Evolutionary conservation across 305 asterid genomes (phyloP).

Genomic region (Rubia balearica): DNA sequence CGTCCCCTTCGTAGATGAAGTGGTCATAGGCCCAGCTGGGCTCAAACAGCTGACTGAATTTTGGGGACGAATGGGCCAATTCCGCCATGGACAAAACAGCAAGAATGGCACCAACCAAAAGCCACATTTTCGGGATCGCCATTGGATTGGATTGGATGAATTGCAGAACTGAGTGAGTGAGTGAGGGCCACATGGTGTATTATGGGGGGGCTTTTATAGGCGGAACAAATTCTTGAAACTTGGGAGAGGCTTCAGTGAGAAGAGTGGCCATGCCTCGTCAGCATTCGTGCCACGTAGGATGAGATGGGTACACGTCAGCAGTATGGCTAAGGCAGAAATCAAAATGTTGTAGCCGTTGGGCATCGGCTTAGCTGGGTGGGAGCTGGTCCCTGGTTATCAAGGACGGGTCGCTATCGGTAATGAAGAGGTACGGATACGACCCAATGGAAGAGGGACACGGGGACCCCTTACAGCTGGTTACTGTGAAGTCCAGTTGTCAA

Average conservation of each 20-base stretch:
- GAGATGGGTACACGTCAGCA: constrained; percentile 24
- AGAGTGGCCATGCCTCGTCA: constrained; percentile 40
- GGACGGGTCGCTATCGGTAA: constrained; percentile 19
- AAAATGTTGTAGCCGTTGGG: constrained; percentile 37
- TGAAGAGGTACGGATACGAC: constrained; percentile 5
- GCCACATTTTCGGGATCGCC: not conserved
- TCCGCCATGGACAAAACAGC: constrained; percentile 30
- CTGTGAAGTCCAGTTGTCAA: constrained; percentile 23
- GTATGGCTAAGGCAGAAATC: constrained; percentile 10
- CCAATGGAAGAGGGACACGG: constrained; percentile 19
- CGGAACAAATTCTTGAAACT: constrained; percentile 7
- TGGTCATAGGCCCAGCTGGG: constrained; percentile 81
- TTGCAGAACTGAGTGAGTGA: not conserved
- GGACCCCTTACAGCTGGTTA: constrained; percentile 25
- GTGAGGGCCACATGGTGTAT: constrained; percentile 15
- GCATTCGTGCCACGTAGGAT: constrained; percentile 2
- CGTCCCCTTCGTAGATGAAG: constrained; percentile 49
- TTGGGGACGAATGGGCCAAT: constrained; percentile 36
- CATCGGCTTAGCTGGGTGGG: constrained; percentile 36
- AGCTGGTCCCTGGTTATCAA: constrained; percentile 15
- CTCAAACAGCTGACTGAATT: constrained; percentile 57
- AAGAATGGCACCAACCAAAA: constrained; percentile 14
- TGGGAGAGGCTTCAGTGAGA: constrained; percentile 36
- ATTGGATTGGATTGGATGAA: not conserved
- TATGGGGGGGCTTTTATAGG: constrained; percentile 39